Percentiles rank a stretch among this genome's conserved stretches.
Conservation (phyloP, 1,139 yeast species). For the Kodamaea anthophila region DNA sequence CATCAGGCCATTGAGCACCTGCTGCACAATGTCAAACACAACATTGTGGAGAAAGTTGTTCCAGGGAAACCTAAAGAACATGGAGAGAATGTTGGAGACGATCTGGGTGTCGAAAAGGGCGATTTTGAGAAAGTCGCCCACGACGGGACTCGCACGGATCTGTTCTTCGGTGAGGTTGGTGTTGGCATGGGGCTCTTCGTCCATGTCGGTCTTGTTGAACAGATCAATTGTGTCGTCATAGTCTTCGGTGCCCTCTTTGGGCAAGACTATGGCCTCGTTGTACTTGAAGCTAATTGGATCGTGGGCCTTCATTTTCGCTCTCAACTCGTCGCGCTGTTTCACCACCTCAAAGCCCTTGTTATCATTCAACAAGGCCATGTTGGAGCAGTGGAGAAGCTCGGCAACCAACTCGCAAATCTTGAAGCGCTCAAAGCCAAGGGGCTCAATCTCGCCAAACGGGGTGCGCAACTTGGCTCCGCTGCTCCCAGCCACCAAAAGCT, state of each 20-base stretch:
- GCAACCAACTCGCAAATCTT: slow-evolving; percentile 93
- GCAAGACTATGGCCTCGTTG: slow-evolving; percentile 40
- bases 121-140: slow-evolving; percentile 86
- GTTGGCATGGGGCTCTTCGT: slow-evolving; percentile 44
- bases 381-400: slow-evolving; percentile 90
- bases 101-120: slow-evolving; percentile 79
- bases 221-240: slow-evolving; percentile 43
- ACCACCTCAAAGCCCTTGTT: slow-evolving; percentile 78
- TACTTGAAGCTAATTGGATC: slow-evolving; percentile 45
- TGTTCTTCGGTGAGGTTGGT: slow-evolving; percentile 53
- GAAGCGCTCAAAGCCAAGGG: slow-evolving; percentile 91
- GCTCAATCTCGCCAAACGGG: slow-evolving; percentile 56
- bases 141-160: slow-evolving; percentile 67
- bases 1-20: slow-evolving; percentile 91
- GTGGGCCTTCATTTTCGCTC: slow-evolving; percentile 43
- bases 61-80: slow-evolving; percentile 96
- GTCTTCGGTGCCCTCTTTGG: slow-evolving; percentile 20
- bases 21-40: slow-evolving; percentile 95
- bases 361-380: slow-evolving; percentile 90
- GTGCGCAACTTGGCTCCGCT: slow-evolving; percentile 52
- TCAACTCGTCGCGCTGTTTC: slow-evolving; percentile 62
- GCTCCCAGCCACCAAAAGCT: slow-evolving; percentile 22
- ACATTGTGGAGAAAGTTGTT: slow-evolving; percentile 95
- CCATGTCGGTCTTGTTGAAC: slow-evolving; percentile 32
- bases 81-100: slow-evolving; percentile 65